phyloP scores from a whole-genome alignment of 208 protist genomes.

The Crithidia expoeki region DNA sequence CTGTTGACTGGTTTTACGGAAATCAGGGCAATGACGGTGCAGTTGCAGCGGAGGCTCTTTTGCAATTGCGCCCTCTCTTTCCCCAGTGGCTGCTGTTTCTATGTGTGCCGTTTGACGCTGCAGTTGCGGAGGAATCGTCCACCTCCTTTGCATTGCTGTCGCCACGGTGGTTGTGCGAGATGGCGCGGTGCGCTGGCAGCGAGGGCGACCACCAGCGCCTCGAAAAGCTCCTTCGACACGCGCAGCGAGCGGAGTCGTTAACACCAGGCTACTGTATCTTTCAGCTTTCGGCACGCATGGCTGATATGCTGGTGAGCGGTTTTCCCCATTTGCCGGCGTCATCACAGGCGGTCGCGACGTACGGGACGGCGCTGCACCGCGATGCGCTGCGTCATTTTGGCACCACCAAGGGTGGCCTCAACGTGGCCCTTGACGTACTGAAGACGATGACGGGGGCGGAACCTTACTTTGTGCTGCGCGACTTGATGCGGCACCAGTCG shows the following conservation, averaged over 20 bases:
- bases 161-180: constrained; percentile 17
- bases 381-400: constrained; percentile 32
- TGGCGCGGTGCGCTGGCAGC: constrained; percentile 8
- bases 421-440: constrained; percentile 40
- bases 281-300: constrained; percentile 28
- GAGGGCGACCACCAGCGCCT: constrained; percentile 5
- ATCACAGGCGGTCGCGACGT: constrained; percentile 9
- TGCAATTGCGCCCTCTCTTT: constrained; percentile 3
- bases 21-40: not conserved
- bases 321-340: constrained; percentile 21
- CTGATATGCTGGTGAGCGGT: constrained; percentile 12
- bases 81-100: constrained; percentile 27
- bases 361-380: constrained; percentile 26
- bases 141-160: constrained; percentile 11
- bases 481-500: constrained; percentile 46
- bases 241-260: constrained; percentile 2
- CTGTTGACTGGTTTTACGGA: constrained; percentile 26
- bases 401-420: constrained; percentile 25
- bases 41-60: not conserved
- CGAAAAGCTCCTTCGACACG: constrained; percentile 22
- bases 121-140: not conserved
- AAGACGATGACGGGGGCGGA: constrained; percentile 51
- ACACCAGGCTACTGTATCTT: constrained; percentile 16
- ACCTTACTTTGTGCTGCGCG: constrained; percentile 54
- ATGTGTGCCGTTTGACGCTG: constrained; percentile 10